phyloP scores from a whole-genome alignment of 352 stramenopile genomes.

The Globisporangium perplexum region DNA sequence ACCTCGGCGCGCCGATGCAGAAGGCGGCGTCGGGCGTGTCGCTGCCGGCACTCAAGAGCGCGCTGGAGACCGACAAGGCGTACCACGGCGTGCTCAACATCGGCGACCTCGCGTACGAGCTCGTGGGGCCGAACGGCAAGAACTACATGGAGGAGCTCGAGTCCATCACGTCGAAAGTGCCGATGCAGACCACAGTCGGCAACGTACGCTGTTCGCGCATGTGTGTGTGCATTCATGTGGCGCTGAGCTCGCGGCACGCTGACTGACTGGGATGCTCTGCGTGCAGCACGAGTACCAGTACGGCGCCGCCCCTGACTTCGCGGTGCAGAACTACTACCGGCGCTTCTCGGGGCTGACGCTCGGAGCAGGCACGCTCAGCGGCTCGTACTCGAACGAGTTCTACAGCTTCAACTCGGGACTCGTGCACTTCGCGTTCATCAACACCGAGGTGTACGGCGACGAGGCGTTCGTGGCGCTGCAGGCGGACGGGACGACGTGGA shows the following conservation, averaged over 20 bases:
- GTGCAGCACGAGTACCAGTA: slow-evolving; percentile 69
- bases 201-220: slow-evolving; percentile 34
- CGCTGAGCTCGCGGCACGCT: not conserved
- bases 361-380: slow-evolving; percentile 47
- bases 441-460: slow-evolving; percentile 74
- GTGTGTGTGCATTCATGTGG: not conserved
- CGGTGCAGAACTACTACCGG: slow-evolving; percentile 69
- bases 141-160: slow-evolving; percentile 75
- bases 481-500: slow-evolving; percentile 43
- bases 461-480: slow-evolving; percentile 45
- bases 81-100: slow-evolving; percentile 70
- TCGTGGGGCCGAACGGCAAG: slow-evolving; percentile 47
- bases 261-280: slow-evolving; percentile 2
- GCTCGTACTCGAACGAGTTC: slow-evolving; percentile 66
- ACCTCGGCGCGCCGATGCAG: slow-evolving; percentile 52
- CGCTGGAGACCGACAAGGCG: slow-evolving; percentile 21
- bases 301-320: slow-evolving; percentile 34
- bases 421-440: slow-evolving; percentile 74
- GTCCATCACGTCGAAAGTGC: slow-evolving; percentile 45
- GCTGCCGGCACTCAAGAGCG: slow-evolving; percentile 54
- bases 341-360: slow-evolving; percentile 50
- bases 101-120: slow-evolving; percentile 66
- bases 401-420: slow-evolving; percentile 65
- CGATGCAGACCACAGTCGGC: slow-evolving; percentile 71
- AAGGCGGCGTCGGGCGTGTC: slow-evolving; percentile 51